phyloP scores from a whole-genome alignment of 768 basidiomycete species.

The Pleurotus djamor region DNA sequence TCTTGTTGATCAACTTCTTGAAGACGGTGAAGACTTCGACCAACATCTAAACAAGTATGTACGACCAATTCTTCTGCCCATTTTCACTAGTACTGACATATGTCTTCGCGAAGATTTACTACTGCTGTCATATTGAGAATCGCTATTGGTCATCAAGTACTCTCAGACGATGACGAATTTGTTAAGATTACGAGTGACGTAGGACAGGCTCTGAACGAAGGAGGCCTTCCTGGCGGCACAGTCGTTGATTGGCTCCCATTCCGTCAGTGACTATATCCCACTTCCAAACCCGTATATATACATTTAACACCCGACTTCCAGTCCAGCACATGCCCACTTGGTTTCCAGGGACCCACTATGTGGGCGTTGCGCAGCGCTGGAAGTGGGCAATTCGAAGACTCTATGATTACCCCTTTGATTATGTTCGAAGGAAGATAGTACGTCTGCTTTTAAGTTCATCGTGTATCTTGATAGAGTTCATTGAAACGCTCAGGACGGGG shows the following conservation, averaged over 20 bases:
- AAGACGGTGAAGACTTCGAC: conserved; percentile 13
- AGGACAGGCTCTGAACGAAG: conserved; percentile 5
- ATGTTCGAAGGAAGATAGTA: not conserved
- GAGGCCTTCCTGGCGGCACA: conserved; percentile 11
- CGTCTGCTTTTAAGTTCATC: not conserved
- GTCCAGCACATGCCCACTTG: conserved; percentile 1
- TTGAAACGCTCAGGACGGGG: not conserved
- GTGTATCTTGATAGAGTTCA: not conserved
- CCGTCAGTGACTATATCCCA: conserved; percentile 1
- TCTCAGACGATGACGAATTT: conserved; percentile 13
- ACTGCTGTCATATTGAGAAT: conserved; percentile 12
- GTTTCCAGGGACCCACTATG: conserved; percentile 8
- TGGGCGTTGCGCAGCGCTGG: not conserved
- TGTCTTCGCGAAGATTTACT: conserved; percentile 6
- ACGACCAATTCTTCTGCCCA: not conserved
- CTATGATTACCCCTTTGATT: not conserved
- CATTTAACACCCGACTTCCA: not conserved
- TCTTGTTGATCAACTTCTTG: conserved; percentile 12
- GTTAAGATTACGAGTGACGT: conserved; percentile 8
- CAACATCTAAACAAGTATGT: conserved; percentile 22
- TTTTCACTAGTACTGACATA: not conserved
- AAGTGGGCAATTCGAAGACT: not conserved
- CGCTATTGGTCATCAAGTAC: conserved; percentile 14
- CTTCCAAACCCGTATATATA: not conserved
- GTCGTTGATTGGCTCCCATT: conserved; percentile 16